Evolutionary conservation across 2,329 filamentous ascomycete genomes (phyloP).

Genomic region (Pseudopyricularia javanii): DNA sequence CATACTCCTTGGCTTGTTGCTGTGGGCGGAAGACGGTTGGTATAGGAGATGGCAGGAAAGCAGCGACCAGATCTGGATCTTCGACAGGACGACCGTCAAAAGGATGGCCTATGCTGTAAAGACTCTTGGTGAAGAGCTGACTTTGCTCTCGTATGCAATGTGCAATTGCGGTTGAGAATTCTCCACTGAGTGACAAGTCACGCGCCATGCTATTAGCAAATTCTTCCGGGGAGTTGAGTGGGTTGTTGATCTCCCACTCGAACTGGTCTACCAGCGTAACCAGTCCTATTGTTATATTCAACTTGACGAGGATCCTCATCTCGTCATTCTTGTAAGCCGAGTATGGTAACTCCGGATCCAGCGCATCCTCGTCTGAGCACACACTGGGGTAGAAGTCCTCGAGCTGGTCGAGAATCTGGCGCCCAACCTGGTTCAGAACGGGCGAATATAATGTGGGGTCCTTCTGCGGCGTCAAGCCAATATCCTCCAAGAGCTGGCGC

Average conservation of each 20-base stretch:
- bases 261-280: constrained; percentile 95
- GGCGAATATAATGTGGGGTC: constrained; percentile 31
- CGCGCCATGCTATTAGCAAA: constrained; percentile 83
- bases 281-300: constrained; percentile 94
- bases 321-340: constrained; percentile 96
- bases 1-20: constrained; percentile 87
- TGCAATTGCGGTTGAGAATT: constrained; percentile 94
- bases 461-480: constrained; percentile 65
- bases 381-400: constrained; percentile 89
- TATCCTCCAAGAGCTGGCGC: constrained; percentile 80
- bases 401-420: constrained; percentile 78
- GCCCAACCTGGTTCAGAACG: constrained; percentile 45
- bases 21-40: constrained; percentile 76
- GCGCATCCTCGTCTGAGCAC: constrained; percentile 76
- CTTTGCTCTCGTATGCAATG: constrained; percentile 95
- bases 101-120: constrained; percentile 86
- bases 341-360: constrained; percentile 84
- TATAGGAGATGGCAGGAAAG: constrained; percentile 77
- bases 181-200: constrained; percentile 82
- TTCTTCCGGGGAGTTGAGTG: constrained; percentile 84
- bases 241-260: constrained; percentile 98
- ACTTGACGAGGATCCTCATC: constrained; percentile 90
- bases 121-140: constrained; percentile 83
- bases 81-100: constrained; percentile 92
- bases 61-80: constrained; percentile 74